Conservation (phyloP, 2,329 filamentous ascomycete species). For the Clathrospora elynae region DNA sequence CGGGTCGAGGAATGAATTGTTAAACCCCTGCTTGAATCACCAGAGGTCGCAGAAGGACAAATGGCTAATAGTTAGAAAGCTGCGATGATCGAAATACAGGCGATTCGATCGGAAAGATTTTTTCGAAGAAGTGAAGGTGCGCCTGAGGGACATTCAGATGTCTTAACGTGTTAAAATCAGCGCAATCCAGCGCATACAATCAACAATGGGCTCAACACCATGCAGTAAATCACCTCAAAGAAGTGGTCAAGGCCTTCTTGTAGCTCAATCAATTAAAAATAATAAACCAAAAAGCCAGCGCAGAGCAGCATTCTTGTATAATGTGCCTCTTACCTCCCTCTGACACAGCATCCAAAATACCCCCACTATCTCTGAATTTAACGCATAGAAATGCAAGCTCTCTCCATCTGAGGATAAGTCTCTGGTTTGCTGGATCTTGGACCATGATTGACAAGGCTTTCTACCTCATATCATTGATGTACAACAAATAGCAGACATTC, state of each 20-base stretch:
- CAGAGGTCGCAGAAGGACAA: no score
- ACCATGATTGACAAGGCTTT: conserved; percentile 10
- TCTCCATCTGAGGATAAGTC: conserved; percentile 9
- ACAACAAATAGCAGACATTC: conserved; percentile 4
- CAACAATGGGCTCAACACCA: conserved; percentile 3
- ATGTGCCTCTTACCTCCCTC: not conserved
- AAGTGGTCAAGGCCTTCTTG: not conserved
- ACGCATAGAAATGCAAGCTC: conserved; percentile 16
- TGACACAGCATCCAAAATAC: no score
- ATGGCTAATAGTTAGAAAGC: no score
- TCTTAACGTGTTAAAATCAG: no score
- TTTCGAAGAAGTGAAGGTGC: no score
- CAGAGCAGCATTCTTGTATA: not conserved
- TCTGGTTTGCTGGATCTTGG: conserved; percentile 14
- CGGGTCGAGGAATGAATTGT: no score
- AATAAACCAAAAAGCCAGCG: not conserved
- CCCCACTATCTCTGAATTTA: no score
- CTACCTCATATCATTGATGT: conserved; percentile 1
- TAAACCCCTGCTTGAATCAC: no score
- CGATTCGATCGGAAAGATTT: no score
- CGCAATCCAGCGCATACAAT: not conserved
- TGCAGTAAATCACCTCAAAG: not conserved
- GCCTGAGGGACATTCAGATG: no score
- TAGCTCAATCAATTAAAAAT: not conserved
- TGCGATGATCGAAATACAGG: no score